Conservation (phyloP, 176 grass and related monocot genomes). For the Lolium multiflorum region DNA sequence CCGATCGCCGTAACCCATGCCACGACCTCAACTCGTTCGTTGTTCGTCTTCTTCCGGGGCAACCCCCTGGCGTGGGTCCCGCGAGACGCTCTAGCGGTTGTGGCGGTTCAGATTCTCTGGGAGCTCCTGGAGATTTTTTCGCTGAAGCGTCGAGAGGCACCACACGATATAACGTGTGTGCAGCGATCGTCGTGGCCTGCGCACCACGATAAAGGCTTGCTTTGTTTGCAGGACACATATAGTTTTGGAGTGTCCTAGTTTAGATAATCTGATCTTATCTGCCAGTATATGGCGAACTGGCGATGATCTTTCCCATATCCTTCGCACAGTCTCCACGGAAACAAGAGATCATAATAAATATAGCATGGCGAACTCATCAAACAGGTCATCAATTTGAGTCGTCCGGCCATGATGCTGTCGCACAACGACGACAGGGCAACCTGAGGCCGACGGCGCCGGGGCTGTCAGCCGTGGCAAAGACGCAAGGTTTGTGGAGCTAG, state of each 20-base stretch:
- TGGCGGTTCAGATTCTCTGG: too few species aligned
- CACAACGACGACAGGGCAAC: neutral
- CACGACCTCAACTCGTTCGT: too few species aligned
- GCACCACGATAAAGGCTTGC: neutral
- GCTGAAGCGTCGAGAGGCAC: neutral
- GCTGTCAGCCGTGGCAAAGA: neutral
- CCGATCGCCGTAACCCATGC: too few species aligned
- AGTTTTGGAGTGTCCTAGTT: constrained; percentile 22
- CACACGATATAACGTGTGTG: neutral
- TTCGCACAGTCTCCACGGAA: too few species aligned
- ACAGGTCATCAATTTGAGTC: too few species aligned
- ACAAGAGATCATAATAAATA: too few species aligned
- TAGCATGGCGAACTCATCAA: too few species aligned
- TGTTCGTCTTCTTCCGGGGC: too few species aligned
- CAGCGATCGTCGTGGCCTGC: neutral
- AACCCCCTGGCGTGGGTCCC: too few species aligned
- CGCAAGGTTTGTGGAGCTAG: neutral
- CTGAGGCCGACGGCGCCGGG: neutral
- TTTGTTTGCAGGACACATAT: neutral
- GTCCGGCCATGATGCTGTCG: too few species aligned
- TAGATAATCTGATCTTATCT: neutral
- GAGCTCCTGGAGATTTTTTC: neutral
- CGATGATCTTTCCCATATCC: too few species aligned
- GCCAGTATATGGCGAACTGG: neutral
- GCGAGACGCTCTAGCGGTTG: too few species aligned